Base-by-base conservation (phyloP, 192 early-diverging fungal genomes). In the Dissophora ornata region DNA sequence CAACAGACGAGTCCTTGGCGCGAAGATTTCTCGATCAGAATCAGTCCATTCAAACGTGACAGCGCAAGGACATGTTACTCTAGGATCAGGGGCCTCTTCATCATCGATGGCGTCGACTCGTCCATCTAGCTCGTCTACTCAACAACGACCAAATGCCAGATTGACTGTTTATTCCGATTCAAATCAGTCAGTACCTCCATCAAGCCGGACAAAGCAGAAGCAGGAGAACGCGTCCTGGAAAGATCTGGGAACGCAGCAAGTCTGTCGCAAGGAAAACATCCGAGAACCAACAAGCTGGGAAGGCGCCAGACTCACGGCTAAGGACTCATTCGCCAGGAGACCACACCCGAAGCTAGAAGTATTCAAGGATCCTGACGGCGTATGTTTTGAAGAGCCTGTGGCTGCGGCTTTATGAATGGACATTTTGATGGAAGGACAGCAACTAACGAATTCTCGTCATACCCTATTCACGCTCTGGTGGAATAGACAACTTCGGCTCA, bases 231-330 rank as follows among this genome's bases (percentile, higher is more conserved):
- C 60, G 7, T 58, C 80, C 10, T 93, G 91, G 92, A 50, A 22
- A 1, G 90, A 91, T 33, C 83, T 85, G 38, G 90, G 90, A 6
- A 82, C 89, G 1, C 78, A 87, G 22, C 75, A 79, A 22, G 66
- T 83, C 16, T 75, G 88, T 7, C 78, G 83, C n/a, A 94, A 93
- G 73, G 92, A 95, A 73, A 93, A 93, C 64, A 42, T 86, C 7
- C 71, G 57, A 5, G 89, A 93, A 42, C 70, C 87, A 4, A 80
- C 79, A 11, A 55, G 67, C 29, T 93, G 90, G 92, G 84, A 81
- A 50, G 89, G 87, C 0, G 73, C 84, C 13, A 91, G 62, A 6
- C 61, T 93, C 0, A 82, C 82, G 8, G 44, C 54, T 19, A 47
- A 71, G 18, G 61, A 57, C 13, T 36, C 69, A 7, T 22, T 63